Evolutionary conservation across 2,329 filamentous ascomycete species (phyloP).

Genomic region (Lojkania enalia): DNA sequence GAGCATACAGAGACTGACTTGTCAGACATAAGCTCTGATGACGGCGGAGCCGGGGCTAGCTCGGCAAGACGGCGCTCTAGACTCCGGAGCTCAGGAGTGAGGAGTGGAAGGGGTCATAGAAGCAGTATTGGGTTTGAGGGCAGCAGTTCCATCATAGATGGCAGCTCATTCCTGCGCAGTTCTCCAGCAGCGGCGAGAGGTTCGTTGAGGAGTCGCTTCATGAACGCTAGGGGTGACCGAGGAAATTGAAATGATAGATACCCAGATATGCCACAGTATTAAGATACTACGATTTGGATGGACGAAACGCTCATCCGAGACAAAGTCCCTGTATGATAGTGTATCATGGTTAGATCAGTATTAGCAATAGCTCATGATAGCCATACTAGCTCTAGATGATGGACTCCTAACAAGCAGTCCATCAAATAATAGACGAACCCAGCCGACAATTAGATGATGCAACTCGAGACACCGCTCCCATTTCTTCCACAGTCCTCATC

Average conservation of each 20-base stretch:
- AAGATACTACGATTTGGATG: background rate
- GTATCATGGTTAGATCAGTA: too few species aligned
- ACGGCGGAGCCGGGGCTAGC: conserved; percentile 10
- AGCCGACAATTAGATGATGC: too few species aligned
- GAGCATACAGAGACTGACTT: conserved; percentile 59
- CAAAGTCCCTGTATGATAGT: background rate
- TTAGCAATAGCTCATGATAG: too few species aligned
- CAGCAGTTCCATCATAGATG: conserved; percentile 43
- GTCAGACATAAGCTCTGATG: conserved; percentile 44
- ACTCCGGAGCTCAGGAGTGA: conserved; percentile 22
- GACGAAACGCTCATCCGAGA: background rate
- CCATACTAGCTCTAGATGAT: too few species aligned
- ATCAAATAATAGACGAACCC: too few species aligned
- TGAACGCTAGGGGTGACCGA: conserved; percentile 23
- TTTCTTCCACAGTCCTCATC: too few species aligned
- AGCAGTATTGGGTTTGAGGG: conserved; percentile 39
- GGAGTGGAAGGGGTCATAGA: conserved; percentile 16
- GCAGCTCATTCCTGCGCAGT: conserved; percentile 42
- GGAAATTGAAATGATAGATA: background rate
- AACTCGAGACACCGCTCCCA: too few species aligned
- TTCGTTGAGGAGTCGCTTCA: conserved; percentile 32
- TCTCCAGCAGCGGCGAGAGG: conserved; percentile 38
- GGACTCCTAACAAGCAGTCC: background rate
- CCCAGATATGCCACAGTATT: background rate
- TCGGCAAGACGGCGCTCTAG: conserved; percentile 23